Evolutionary conservation across 257 asterid species (phyloP).

Genomic region (Gentiana macrophylla): DNA sequence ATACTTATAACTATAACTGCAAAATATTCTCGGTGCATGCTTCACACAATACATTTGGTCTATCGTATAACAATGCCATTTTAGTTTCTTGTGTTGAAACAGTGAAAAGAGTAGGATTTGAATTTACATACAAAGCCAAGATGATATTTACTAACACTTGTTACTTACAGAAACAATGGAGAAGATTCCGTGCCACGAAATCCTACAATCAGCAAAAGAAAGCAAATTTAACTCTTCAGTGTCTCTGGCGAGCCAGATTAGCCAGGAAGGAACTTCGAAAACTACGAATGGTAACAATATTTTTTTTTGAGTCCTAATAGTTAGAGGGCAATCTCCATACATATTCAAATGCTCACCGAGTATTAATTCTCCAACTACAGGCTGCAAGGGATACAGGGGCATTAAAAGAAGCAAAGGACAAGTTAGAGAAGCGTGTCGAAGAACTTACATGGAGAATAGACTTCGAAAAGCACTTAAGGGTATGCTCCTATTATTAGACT

Average conservation of each 20-base stretch:
- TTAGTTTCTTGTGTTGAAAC: too few species aligned
- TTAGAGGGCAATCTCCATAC: background rate
- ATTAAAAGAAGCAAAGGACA: slow-evolving; percentile 89
- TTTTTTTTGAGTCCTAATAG: slow-evolving; percentile 3
- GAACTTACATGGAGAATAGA: slow-evolving; percentile 91
- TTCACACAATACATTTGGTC: too few species aligned
- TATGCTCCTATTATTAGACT: slow-evolving; percentile 17
- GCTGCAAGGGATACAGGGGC: slow-evolving; percentile 96
- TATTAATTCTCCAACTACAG: slow-evolving; percentile 30
- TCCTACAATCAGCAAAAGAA: slow-evolving; percentile 46
- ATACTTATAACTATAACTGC: too few species aligned
- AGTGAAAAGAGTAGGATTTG: too few species aligned
- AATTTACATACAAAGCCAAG: too few species aligned
- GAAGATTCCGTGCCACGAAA: slow-evolving; percentile 55
- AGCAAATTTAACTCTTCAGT: slow-evolving; percentile 55
- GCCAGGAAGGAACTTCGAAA: slow-evolving; percentile 87
- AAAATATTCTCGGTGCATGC: too few species aligned
- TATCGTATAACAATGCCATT: too few species aligned
- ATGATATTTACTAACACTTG: slow-evolving; percentile 2
- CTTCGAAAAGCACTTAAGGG: slow-evolving; percentile 82
- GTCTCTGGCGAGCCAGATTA: slow-evolving; percentile 81
- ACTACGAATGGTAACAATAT: slow-evolving; percentile 56
- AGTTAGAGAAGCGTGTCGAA: slow-evolving; percentile 87
- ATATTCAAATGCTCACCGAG: slow-evolving; percentile 6
- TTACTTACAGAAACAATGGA: slow-evolving; percentile 61